A percentile compares a stretch with the other conserved stretches of the same genome.
Evolutionary conservation across 352 stramenopile genomes (phyloP).

Genomic region (Phytopythium chamaehyphon): DNA sequence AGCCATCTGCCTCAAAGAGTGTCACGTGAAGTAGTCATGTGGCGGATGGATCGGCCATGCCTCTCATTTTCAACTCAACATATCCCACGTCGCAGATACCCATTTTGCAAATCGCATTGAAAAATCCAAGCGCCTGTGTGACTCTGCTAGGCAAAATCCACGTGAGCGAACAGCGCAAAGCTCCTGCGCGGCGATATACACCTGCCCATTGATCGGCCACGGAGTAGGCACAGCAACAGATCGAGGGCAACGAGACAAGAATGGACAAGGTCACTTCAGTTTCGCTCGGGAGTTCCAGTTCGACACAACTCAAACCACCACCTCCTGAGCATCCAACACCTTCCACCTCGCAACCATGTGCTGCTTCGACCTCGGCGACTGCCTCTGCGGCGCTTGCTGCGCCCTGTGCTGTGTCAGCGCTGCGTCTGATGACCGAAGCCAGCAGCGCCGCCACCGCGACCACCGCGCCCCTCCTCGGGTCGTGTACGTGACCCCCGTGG

Average conservation of each 20-base stretch:
- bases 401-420: slow-evolving; percentile 22
- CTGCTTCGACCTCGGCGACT: slow-evolving; percentile 19
- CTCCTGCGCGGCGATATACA: neutral
- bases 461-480: slow-evolving; percentile 17
- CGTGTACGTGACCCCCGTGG: slow-evolving; percentile 31
- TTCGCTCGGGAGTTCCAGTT: too few relatives aligned
- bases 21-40: too few relatives aligned
- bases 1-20: too few relatives aligned
- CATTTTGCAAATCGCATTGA: neutral
- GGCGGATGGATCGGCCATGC: too few relatives aligned
- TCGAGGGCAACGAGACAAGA: too few relatives aligned
- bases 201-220: too few relatives aligned
- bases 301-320: slow-evolving; percentile 2
- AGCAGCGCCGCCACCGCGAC: slow-evolving; percentile 9
- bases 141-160: neutral
- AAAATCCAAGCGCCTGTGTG: slow-evolving; percentile 1
- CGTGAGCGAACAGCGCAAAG: neutral
- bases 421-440: slow-evolving; percentile 10
- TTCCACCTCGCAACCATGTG: neutral
- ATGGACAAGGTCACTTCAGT: too few relatives aligned
- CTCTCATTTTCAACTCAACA: slow-evolving; percentile 9
- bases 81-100: slow-evolving; percentile 15
- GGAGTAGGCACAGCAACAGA: too few relatives aligned
- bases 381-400: slow-evolving; percentile 25
- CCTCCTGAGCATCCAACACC: neutral